Evolutionary conservation across 352 stramenopile genomes (phyloP).

Genomic region (Phytophthora citrophthora): DNA sequence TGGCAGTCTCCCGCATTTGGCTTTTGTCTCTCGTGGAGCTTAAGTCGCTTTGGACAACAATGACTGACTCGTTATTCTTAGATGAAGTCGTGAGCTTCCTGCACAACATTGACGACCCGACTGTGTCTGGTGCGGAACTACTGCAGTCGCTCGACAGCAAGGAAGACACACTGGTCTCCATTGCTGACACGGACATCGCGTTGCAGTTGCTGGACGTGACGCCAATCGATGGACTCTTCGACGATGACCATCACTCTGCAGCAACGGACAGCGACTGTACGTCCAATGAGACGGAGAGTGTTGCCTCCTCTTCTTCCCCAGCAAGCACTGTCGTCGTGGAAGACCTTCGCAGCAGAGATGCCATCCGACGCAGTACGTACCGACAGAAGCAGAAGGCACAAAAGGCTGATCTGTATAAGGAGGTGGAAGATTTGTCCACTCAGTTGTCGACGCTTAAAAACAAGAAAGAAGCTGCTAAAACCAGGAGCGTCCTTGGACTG

Average conservation of each 20-base stretch:
- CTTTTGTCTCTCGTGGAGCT: slow-evolving; percentile 7
- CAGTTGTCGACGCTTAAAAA: slow-evolving; percentile 14
- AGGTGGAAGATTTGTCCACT: slow-evolving; percentile 24
- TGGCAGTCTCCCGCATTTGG: slow-evolving; percentile 13
- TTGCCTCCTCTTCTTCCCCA: slow-evolving; percentile 17
- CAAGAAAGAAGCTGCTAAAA: slow-evolving; percentile 7
- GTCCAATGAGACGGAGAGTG: slow-evolving; percentile 24
- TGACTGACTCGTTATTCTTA: slow-evolving; percentile 28
- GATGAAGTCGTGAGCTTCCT: slow-evolving; percentile 35
- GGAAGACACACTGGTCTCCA: slow-evolving; percentile 7
- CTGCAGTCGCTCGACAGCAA: slow-evolving; percentile 24
- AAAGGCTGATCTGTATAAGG: slow-evolving; percentile 10
- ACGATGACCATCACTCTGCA: slow-evolving; percentile 2
- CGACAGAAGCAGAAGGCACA: slow-evolving; percentile 36
- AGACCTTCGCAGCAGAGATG: slow-evolving; percentile 24
- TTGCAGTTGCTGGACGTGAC: slow-evolving; percentile 29
- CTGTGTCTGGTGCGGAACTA: slow-evolving; percentile 16
- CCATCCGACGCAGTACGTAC: slow-evolving; percentile 30
- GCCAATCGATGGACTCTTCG: slow-evolving; percentile 20
- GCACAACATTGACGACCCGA: slow-evolving; percentile 25
- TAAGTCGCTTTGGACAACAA: not conserved
- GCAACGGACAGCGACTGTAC: slow-evolving; percentile 29
- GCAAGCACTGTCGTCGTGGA: slow-evolving; percentile 1
- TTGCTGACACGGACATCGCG: slow-evolving; percentile 18
- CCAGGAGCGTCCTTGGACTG: slow-evolving; percentile 1